A percentile compares a stretch with the other conserved stretches of the same genome.
phyloP scores from a whole-genome alignment of 306 rosid species.

The Amphicarpaea edgeworthii region DNA sequence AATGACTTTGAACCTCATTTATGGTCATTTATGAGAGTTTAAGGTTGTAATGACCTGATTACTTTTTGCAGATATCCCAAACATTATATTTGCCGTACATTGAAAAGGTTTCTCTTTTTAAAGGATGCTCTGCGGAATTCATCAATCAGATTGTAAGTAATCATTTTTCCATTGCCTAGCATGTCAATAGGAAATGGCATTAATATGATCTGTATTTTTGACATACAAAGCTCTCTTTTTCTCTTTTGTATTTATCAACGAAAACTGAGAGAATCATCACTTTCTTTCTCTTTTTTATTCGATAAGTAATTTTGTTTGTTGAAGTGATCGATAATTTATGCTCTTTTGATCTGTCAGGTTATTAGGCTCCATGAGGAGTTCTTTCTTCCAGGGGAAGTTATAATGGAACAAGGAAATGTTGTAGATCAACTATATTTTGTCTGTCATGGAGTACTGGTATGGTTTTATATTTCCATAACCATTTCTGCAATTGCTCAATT shows the following conservation, averaged over 20 bases:
- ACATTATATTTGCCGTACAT: slow-evolving; percentile 71
- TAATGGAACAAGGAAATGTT: slow-evolving; percentile 88
- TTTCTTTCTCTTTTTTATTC: no score
- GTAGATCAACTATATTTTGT: slow-evolving; percentile 96
- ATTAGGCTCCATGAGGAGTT: slow-evolving; percentile 91
- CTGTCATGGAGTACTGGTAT: slow-evolving; percentile 90
- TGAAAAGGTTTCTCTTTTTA: slow-evolving; percentile 71
- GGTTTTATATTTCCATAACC: slow-evolving; percentile 38
- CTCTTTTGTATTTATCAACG: no score
- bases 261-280: no score
- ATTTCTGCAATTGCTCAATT: slow-evolving; percentile 33
- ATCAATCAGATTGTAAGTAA: slow-evolving; percentile 90
- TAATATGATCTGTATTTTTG: no score
- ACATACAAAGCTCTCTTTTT: no score
- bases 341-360: slow-evolving; percentile 63
- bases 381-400: slow-evolving; percentile 94
- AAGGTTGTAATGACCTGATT: background rate
- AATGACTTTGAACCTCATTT: slow-evolving; percentile 32
- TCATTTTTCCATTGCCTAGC: slow-evolving; percentile 10
- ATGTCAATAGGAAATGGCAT: background rate
- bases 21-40: slow-evolving; percentile 4
- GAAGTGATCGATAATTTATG: slow-evolving; percentile 35
- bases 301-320: background rate
- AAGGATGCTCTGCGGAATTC: slow-evolving; percentile 85
- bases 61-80: slow-evolving; percentile 78